Evolutionary conservation across 768 basidiomycete species (phyloP), one percentile per base, ranked within the genome.

Genomic region (Tylopilus subfusipes): DNA sequence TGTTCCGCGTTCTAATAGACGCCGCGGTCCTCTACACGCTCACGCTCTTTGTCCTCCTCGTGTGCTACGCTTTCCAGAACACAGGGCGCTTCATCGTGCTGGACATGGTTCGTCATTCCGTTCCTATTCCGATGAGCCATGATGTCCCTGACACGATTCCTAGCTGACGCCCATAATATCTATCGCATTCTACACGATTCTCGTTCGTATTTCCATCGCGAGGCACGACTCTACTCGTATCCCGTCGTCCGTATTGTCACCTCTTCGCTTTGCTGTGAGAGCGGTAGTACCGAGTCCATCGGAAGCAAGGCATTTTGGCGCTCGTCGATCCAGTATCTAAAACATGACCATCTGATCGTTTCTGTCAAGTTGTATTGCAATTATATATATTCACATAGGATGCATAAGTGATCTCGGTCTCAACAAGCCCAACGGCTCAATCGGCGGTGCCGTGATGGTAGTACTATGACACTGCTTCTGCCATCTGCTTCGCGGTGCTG

Each of bases 151-250:
- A 50, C 19, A 3, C 25, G 21, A 31, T 16, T n/a, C 16, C 18
- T 5, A 66, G 64, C 52, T 58, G 34, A 63, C 53, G 9, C 61
- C 56, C 5, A 61, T 61, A 24, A 59, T 65, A 51, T 63, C 64
- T 3, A 65, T 63, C 22, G 27, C 62, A 10, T 63, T 64, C 18
- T 46, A 55, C 39, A 52, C 8, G 40, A 48, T 64, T 19, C 50
- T 63, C 38, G 52, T 65, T 27, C 64, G 64, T 21, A 53, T 65
- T 33, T 56, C 52, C 0, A 48, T 61, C 14, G 64, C 61, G 25
- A 66, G 33, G 43, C 43, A 49, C 12, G 30, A 19, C 16, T 1
- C 22, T 33, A 4, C 27, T 24, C 11, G 13, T 4, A 11, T 8
- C 11, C 6, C 29, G 7, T 1, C 45, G 3, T 18, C 42, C 13